Evolutionary conservation across 2,329 filamentous ascomycete genomes (phyloP).

Genomic region (Dactylellina parvicollis): DNA sequence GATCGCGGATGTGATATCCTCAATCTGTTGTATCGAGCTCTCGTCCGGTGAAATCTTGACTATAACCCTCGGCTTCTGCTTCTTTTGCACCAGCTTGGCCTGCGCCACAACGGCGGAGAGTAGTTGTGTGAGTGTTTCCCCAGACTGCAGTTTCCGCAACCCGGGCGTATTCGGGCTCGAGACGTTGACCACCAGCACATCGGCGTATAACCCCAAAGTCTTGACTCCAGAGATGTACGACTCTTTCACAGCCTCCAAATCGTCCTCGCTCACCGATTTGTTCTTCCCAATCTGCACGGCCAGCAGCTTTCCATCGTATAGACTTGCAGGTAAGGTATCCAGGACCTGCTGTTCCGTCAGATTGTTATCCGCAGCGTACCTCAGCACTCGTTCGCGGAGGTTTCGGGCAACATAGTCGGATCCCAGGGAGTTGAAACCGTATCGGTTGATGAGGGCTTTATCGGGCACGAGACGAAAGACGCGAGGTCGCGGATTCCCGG

Average conservation of each 20-base stretch:
- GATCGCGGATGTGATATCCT: slow-evolving; percentile 87
- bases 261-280: slow-evolving; percentile 84
- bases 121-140: slow-evolving; percentile 82
- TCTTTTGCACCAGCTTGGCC: slow-evolving; percentile 73
- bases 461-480: slow-evolving; percentile 86
- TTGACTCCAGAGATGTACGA: slow-evolving; percentile 91
- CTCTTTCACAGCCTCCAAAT: slow-evolving; percentile 80
- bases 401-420: slow-evolving; percentile 85
- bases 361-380: slow-evolving; percentile 77
- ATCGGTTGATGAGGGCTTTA: slow-evolving; percentile 91
- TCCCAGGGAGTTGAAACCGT: slow-evolving; percentile 91
- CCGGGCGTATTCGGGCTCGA: slow-evolving; percentile 96
- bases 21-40: slow-evolving; percentile 82
- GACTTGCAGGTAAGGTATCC: slow-evolving; percentile 81
- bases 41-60: slow-evolving; percentile 98
- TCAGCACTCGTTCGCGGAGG: slow-evolving; percentile 78
- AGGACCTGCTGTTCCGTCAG: slow-evolving; percentile 78
- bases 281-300: slow-evolving; percentile 97
- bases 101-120: slow-evolving; percentile 83
- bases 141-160: slow-evolving; percentile 83
- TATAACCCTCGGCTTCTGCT: slow-evolving; percentile 83
- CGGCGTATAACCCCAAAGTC: slow-evolving; percentile 83
- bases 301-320: slow-evolving; percentile 78
- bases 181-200: slow-evolving; percentile 97
- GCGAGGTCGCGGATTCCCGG: slow-evolving; percentile 85